Base-by-base conservation (phyloP, 2,329 filamentous ascomycete species). In the Penicillium sp. region DNA sequence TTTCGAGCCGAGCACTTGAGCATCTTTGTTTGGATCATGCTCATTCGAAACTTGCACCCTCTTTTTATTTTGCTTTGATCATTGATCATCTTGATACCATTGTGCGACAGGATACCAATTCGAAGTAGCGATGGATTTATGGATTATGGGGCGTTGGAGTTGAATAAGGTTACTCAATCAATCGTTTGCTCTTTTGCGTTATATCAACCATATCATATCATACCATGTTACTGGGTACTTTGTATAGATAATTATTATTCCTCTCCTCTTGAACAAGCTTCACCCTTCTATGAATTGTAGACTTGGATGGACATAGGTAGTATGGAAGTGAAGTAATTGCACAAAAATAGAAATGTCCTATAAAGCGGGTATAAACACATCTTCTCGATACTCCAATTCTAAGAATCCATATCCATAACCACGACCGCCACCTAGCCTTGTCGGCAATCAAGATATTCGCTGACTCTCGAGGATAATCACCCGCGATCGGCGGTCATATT, bases 71-170 rank as follows among this genome's bases (percentile, higher is more conserved):
- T 44, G 40, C 40, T 44, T 44, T 44, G 35, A 37, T 37, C 35
- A 37, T 37, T 54, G 56, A 42, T 49, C 53, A 55, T 62, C 50
- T 60, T 62, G 64, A 66, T 66, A 66, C 64, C 64, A 66, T 64
- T 64, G 58, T 60, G 59, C 61, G 64, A 64, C 58, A 55, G 50
- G 53, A 58, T 60, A 60, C 63, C 63, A 56, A 37, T 54, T 59
- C 50, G 44, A 57, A 60, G 53, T 53, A 61, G 62, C 56, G 63
- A 37, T 57, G 59, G 62, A 45, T 44, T 56, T 49, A 44, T 51
- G 30, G 55, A 24, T 44, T 44, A 30, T 49, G 45, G 55, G 63
- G 60, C 58, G 61, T 61, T 63, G 57, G 56, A 54, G 15, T 22
- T 44, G 37, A 40, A 40, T n/a, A n/a, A n/a, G n/a, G n/a, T n/a